Conservation (phyloP, 2,329 filamentous ascomycete species). For the Aureobasidium sp. region DNA sequence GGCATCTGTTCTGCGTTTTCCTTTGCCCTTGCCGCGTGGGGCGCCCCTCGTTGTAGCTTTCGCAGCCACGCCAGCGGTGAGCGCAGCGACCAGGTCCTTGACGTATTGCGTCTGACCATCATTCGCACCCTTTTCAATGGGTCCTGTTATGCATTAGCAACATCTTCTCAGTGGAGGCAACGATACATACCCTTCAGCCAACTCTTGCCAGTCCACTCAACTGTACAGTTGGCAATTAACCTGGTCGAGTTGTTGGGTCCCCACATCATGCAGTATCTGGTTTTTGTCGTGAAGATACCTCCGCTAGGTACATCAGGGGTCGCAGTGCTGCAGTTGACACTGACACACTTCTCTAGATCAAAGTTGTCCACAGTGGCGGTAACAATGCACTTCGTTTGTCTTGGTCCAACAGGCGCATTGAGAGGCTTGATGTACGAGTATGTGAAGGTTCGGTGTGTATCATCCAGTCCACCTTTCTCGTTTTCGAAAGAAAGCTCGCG, state of each 20-base stretch:
- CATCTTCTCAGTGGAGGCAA: background rate
- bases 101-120: constrained; percentile 82
- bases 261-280: constrained; percentile 91
- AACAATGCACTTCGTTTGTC: constrained; percentile 88
- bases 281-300: constrained; percentile 85
- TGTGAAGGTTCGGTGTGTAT: constrained; percentile 62
- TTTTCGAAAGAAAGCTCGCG: constrained; percentile 75
- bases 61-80: constrained; percentile 65
- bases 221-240: constrained; percentile 76
- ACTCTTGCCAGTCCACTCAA: constrained; percentile 96
- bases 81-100: constrained; percentile 65
- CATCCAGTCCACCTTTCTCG: constrained; percentile 65
- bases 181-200: constrained; percentile 60
- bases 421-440: constrained; percentile 92
- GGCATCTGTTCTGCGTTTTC: constrained; percentile 46
- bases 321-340: constrained; percentile 72
- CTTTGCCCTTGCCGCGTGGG: constrained; percentile 37
- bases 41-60: constrained; percentile 43
- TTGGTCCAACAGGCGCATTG: constrained; percentile 74
- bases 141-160: constrained; percentile 40
- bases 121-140: constrained; percentile 91
- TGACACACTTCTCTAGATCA: constrained; percentile 80
- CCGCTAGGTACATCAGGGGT: constrained; percentile 94
- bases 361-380: constrained; percentile 74
- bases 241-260: constrained; percentile 77